These are phyloP conservation scores for Pythium brassicae DNA, from an alignment of 352 stramenopile genomes.

Conservation along the genomic window DNA sequence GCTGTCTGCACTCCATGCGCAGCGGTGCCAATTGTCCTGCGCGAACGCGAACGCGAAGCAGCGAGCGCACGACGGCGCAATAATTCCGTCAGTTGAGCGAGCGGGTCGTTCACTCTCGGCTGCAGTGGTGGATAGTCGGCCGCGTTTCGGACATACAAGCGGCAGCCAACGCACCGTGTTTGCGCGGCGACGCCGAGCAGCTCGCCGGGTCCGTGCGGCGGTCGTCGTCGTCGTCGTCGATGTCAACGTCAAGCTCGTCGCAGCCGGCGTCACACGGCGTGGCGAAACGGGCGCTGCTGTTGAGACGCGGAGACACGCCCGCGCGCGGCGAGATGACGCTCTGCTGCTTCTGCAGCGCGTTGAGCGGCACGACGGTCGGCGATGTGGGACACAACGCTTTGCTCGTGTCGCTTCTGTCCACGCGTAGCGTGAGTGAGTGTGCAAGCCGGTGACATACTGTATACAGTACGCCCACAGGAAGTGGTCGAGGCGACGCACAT, in stretches of 20 bases:
- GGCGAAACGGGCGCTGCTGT: slow-evolving; percentile 5
- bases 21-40: slow-evolving; percentile 7
- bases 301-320: slow-evolving; percentile 11
- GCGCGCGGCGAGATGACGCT: slow-evolving; percentile 28
- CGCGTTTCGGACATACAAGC: neutral
- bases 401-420: slow-evolving; percentile 7
- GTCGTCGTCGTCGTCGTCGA: neutral
- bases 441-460: no score
- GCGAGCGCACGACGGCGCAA: neutral
- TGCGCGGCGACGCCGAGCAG: slow-evolving; percentile 3
- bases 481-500: slow-evolving; percentile 37
- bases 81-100: neutral
- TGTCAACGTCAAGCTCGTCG: neutral
- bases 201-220: neutral
- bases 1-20: slow-evolving; percentile 5
- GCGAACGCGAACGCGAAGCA: no score
- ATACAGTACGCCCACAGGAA: neutral
- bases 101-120: no score
- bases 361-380: slow-evolving; percentile 13
- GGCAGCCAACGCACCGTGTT: slow-evolving; percentile 10
- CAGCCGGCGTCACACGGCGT: slow-evolving; percentile 4
- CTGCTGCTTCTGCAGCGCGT: slow-evolving; percentile 20
- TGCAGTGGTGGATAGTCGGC: neutral
- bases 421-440: neutral
- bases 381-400: slow-evolving; percentile 25